Evolutionary conservation across 768 basidiomycete species (phyloP).

Genomic region (Collybia sordida): DNA sequence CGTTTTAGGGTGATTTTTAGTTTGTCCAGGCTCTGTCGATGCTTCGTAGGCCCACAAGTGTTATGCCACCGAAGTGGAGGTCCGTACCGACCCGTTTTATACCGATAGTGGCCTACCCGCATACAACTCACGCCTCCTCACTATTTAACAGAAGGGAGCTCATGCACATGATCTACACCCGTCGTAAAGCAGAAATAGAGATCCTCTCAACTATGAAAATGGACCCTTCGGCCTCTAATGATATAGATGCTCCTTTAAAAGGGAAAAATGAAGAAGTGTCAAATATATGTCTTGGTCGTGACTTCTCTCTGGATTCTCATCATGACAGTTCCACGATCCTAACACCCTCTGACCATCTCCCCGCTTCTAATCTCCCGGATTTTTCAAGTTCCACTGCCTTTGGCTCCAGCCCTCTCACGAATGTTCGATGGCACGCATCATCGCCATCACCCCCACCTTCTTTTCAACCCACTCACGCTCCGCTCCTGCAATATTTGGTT

Average conservation of each 20-base stretch:
- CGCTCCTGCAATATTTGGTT: slow-evolving; percentile 23
- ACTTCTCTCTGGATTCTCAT: not conserved
- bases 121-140: slow-evolving; percentile 6
- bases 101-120: not conserved
- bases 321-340: not conserved
- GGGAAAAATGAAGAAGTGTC: not conserved
- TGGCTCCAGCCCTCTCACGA: slow-evolving; percentile 5
- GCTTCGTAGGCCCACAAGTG: slow-evolving; percentile 40
- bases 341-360: not conserved
- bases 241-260: not conserved
- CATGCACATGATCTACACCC: slow-evolving; percentile 70
- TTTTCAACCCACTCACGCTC: slow-evolving; percentile 13
- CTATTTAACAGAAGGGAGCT: slow-evolving; percentile 67
- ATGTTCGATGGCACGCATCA: slow-evolving; percentile 2
- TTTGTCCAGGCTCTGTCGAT: slow-evolving; percentile 57
- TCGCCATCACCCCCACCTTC: not conserved
- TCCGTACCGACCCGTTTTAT: slow-evolving; percentile 20
- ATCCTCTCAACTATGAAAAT: slow-evolving; percentile 38
- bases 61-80: slow-evolving; percentile 70
- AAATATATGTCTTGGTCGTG: no score
- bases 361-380: not conserved
- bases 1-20: not conserved
- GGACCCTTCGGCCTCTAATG: not conserved
- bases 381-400: not conserved
- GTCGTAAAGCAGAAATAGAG: slow-evolving; percentile 95